Percentiles rank a stretch among this genome's conserved stretches.
Conservation (phyloP, 148 eudicot species). For the Nepenthes gracilis region DNA sequence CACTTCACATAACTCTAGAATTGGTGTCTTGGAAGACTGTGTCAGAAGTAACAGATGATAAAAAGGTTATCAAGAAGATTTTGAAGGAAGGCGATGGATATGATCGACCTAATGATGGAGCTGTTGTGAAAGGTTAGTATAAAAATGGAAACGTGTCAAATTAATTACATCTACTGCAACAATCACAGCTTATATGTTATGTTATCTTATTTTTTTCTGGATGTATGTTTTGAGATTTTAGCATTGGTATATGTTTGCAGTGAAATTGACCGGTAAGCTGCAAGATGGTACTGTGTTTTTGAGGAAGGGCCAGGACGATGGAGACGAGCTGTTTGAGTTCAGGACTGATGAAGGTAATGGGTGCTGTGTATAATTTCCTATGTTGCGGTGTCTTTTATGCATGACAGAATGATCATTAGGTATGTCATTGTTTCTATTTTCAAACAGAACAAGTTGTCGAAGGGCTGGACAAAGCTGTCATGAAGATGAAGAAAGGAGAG, state of each 20-base stretch:
- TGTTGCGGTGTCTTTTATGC: neutral
- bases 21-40: constrained; percentile 76
- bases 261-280: constrained; percentile 67
- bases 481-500: constrained; percentile 84
- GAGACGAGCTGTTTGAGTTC: constrained; percentile 53
- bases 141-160: neutral
- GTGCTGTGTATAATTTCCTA: too few relatives aligned
- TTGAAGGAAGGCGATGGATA: constrained; percentile 82
- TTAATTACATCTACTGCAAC: too few relatives aligned
- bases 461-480: constrained; percentile 68
- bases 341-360: constrained; percentile 73
- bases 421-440: neutral
- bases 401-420: neutral
- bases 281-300: constrained; percentile 64
- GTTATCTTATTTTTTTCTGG: neutral
- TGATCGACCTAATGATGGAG: constrained; percentile 77
- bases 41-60: constrained; percentile 50
- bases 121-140: constrained; percentile 51
- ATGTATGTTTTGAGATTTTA: neutral
- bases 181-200: too few relatives aligned
- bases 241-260: constrained; percentile 14
- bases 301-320: constrained; percentile 52
- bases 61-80: constrained; percentile 68
- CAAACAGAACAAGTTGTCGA: constrained; percentile 75
- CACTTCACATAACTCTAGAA: constrained; percentile 52